Conservation (phyloP, 176 grass and related monocot species). For the Tillandsia fasciculata region DNA sequence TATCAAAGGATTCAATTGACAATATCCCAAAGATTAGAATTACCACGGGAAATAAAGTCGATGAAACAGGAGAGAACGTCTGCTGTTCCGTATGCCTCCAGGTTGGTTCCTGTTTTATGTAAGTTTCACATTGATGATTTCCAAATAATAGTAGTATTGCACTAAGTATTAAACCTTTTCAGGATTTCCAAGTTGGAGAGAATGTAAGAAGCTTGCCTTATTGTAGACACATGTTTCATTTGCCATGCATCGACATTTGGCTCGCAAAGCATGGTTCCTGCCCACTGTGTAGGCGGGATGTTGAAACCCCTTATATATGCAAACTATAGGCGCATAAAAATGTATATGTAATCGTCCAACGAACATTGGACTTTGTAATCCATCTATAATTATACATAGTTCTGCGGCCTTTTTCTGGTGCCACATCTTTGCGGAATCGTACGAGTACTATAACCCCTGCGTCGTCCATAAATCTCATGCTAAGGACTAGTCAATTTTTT, state of each 20-base stretch:
- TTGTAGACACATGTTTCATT: constrained; percentile 63
- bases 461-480: too few species aligned
- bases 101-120: constrained; percentile 29
- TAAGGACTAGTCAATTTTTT: too few species aligned
- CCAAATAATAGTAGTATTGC: not conserved
- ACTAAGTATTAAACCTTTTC: constrained; percentile 6
- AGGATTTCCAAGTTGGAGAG: constrained; percentile 49
- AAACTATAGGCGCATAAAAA: constrained; percentile 12
- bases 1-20: constrained; percentile 40
- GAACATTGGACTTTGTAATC: too few species aligned
- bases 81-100: constrained; percentile 79
- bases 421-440: too few species aligned
- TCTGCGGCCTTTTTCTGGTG: too few species aligned
- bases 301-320: constrained; percentile 43
- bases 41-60: constrained; percentile 14
- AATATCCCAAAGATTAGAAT: constrained; percentile 50
- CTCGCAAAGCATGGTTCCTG: constrained; percentile 54
- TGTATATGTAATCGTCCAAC: too few species aligned
- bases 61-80: constrained; percentile 36
- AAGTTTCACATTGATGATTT: not conserved
- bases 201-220: constrained; percentile 53
- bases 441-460: too few species aligned
- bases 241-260: constrained; percentile 64
- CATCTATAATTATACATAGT: too few species aligned
- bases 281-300: constrained; percentile 49